Conservation (phyloP, 1,284 basidiomycete genomes). For the Boletus semigastroideus region DNA sequence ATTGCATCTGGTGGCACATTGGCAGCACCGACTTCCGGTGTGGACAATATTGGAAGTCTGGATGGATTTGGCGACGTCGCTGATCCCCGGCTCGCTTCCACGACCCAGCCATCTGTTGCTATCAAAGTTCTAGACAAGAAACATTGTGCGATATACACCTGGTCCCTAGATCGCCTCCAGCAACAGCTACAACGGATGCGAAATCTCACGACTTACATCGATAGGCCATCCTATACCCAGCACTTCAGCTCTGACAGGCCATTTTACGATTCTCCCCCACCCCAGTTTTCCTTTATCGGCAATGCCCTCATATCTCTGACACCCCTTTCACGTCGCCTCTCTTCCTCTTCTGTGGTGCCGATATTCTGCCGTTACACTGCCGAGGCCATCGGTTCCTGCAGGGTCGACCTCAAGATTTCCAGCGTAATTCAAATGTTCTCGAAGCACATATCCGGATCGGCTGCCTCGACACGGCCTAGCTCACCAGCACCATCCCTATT, state of each 20-base stretch:
- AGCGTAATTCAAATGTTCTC: slow-evolving; percentile 58
- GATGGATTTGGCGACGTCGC: slow-evolving; percentile 93
- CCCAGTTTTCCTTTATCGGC: slow-evolving; percentile 90
- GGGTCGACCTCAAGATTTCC: slow-evolving; percentile 78
- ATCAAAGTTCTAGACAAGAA: slow-evolving; percentile 90
- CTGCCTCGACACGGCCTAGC: slow-evolving; percentile 63
- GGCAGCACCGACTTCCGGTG: slow-evolving; percentile 77
- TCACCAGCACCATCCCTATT: slow-evolving; percentile 67
- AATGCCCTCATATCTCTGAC: slow-evolving; percentile 82
- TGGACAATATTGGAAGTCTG: slow-evolving; percentile 85
- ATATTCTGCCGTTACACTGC: slow-evolving; percentile 92
- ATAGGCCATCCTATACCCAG: slow-evolving; percentile 87
- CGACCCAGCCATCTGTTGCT: slow-evolving; percentile 81
- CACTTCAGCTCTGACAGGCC: slow-evolving; percentile 94
- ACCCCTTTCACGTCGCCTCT: slow-evolving; percentile 76
- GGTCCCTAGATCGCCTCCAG: slow-evolving; percentile 88
- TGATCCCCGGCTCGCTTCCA: slow-evolving; percentile 68
- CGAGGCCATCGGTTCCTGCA: slow-evolving; percentile 91
- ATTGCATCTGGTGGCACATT: slow-evolving; percentile 82
- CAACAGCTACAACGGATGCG: slow-evolving; percentile 93
- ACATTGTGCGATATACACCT: slow-evolving; percentile 83
- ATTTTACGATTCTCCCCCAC: slow-evolving; percentile 85
- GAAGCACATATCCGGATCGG: slow-evolving; percentile 61
- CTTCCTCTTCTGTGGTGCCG: slow-evolving; percentile 72
- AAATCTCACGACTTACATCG: slow-evolving; percentile 89